phyloP scores from a whole-genome alignment of 2,329 filamentous ascomycete genomes.

The Zymoseptoria pseudotritici region DNA sequence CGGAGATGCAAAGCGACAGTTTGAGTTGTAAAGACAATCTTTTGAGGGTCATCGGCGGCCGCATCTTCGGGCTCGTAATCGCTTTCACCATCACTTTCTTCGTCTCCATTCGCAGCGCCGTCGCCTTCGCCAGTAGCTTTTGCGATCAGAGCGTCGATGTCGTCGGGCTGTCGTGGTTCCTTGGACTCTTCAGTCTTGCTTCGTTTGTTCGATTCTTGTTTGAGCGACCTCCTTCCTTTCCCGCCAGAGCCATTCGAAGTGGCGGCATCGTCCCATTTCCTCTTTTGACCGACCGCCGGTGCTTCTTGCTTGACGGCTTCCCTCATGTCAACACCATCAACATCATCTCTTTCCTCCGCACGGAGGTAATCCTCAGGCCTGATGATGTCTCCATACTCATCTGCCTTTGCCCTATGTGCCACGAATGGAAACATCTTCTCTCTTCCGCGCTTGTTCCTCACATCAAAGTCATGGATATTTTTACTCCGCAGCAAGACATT shows the following conservation, averaged over 20 bases:
- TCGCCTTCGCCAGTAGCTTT: constrained; percentile 22
- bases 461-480: constrained; percentile 87
- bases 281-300: constrained; percentile 69
- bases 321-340: constrained; percentile 57
- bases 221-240: constrained; percentile 54
- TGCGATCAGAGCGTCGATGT: constrained; percentile 30
- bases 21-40: constrained; percentile 59
- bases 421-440: constrained; percentile 89
- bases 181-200: constrained; percentile 8
- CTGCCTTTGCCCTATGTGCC: constrained; percentile 67
- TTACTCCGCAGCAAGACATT: constrained; percentile 78
- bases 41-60: constrained; percentile 60
- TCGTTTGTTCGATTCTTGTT: constrained; percentile 30
- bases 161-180: constrained; percentile 24
- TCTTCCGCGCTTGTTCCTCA: constrained; percentile 81
- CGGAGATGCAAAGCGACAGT: constrained; percentile 62
- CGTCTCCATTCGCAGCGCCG: constrained; percentile 16
- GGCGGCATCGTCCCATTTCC: constrained; percentile 74
- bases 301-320: constrained; percentile 44
- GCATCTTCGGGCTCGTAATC: constrained; percentile 47
- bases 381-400: constrained; percentile 92
- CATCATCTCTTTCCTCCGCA: constrained; percentile 80
- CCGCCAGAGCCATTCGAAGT: constrained; percentile 9
- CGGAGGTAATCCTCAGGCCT: constrained; percentile 88
- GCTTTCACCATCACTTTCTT: constrained; percentile 33